Evolutionary conservation across 1,284 basidiomycete species (phyloP), one percentile per base, ranked within the genome.

Genomic region (Fomitopsis schrenkii): DNA sequence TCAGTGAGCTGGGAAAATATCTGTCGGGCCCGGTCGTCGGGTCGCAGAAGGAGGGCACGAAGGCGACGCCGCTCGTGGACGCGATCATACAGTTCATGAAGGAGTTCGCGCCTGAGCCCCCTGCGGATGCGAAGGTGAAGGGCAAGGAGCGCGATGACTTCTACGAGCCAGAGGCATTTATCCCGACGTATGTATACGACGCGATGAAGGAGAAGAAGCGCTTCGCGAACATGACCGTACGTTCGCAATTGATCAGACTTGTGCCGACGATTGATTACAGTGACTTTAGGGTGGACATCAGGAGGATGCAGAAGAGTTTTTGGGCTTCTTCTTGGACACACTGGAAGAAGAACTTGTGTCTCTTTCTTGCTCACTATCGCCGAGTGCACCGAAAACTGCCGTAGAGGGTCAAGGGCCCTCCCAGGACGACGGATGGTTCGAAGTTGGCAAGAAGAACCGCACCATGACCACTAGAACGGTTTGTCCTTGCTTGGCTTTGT

Each of bases 231-330:
- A 98, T 98, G 94, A 79, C 91, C 72, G 93, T 93, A 67, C 70
- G 88, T 81, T 15, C 10, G 3, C 44, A 12, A 52, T 14, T 53
- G 59, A 40, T 10, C 40, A 55, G 4, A 45, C 55, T 57, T 52
- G 44, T 45, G 28, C 57, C 5, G 26, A 9, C n/a, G 26, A 7
- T 55, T 58, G 33, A 54, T 19, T 19, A 60, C 40, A 10, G 8
- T 41, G 57, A 45, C 17, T 50, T 3, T 63, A 95, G 83, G 87
- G 93, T 38, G 96, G 96, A 0, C 93, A 95, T 65, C 97, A 99
- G 78, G 97, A 99, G 76, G 97, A 99, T 64, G 97, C 97, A 0
- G 96, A 99, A 75, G 97, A 99, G 76, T 99, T 98, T 76, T 81
- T 98, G n/a, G 96, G 97, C 9, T 97, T 98, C 78, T 96, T 95